These are phyloP conservation scores for Erigeron philadelphicus DNA, from an alignment of 140 eudicot species.

Conservation along the genomic window DNA sequence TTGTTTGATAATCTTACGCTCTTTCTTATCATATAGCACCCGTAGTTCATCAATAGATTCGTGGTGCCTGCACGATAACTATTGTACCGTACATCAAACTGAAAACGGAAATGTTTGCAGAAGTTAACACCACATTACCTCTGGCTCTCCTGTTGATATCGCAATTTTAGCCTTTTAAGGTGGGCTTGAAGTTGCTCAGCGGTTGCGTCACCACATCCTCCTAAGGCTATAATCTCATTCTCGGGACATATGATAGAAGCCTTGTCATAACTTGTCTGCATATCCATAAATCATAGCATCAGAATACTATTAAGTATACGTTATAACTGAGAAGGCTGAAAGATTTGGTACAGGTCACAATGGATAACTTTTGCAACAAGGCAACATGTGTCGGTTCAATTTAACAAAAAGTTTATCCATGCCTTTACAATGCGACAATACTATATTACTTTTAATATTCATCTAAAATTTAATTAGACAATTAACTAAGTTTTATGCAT, in stretches of 20 bases:
- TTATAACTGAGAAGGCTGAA: not conserved
- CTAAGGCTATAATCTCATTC: conserved; percentile 68
- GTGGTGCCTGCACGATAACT: conserved; percentile 41
- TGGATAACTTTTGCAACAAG: too few relatives aligned
- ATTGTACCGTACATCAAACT: not conserved
- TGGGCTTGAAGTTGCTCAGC: conserved; percentile 75
- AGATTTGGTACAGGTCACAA: too few relatives aligned
- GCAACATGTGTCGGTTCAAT: too few relatives aligned
- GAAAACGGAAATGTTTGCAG: not conserved
- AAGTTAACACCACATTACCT: conserved; percentile 38
- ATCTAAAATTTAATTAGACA: too few relatives aligned
- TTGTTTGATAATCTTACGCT: conserved; percentile 55
- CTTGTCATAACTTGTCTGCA: conserved; percentile 53
- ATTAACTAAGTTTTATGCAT: too few relatives aligned
- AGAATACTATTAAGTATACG: not conserved
- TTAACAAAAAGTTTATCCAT: too few relatives aligned
- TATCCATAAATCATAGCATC: conserved; percentile 8
- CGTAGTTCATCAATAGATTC: conserved; percentile 81
- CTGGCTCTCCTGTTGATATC: conserved; percentile 64
- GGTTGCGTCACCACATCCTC: conserved; percentile 51
- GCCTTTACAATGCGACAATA: too few relatives aligned
- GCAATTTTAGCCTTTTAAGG: conserved; percentile 42
- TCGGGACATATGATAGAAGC: conserved; percentile 82
- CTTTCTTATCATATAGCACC: conserved; percentile 57
- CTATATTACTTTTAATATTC: too few relatives aligned